Conservation (phyloP, 1,284 basidiomycete genomes). For the Bondarzewia mesenterica region DNA sequence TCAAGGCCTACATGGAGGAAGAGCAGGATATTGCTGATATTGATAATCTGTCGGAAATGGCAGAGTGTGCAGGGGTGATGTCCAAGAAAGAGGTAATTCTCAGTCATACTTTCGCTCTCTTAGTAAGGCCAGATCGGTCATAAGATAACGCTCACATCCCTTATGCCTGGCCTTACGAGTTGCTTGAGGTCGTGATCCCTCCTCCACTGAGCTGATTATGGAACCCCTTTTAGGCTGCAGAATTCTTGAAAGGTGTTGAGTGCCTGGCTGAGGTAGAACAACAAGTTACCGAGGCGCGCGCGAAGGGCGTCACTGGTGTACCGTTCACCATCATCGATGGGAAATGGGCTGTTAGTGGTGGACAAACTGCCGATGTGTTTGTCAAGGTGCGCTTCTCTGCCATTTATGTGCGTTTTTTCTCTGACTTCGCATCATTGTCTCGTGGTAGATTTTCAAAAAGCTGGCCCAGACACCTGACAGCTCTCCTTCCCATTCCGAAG, state of each 20-base stretch:
- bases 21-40: slow-evolving; percentile 56
- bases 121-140: not conserved
- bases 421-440: not conserved
- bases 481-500: not conserved
- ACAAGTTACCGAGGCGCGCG: slow-evolving; percentile 60
- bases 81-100: slow-evolving; percentile 45
- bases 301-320: slow-evolving; percentile 70
- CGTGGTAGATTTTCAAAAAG: slow-evolving; percentile 18
- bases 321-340: slow-evolving; percentile 76
- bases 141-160: not conserved
- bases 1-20: slow-evolving; percentile 60
- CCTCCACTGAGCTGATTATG: not conserved
- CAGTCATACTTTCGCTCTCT: not conserved
- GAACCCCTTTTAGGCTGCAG: slow-evolving; percentile 23
- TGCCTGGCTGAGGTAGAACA: slow-evolving; percentile 57
- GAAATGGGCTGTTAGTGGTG: slow-evolving; percentile 72
- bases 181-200: not conserved
- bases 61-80: slow-evolving; percentile 54
- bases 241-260: slow-evolving; percentile 64
- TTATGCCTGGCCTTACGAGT: not conserved
- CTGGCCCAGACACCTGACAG: slow-evolving; percentile 7
- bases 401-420: not conserved
- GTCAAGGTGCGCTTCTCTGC: slow-evolving; percentile 47
- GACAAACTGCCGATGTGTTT: slow-evolving; percentile 65
- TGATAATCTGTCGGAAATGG: slow-evolving; percentile 52